Conservation (phyloP, 2,329 filamentous ascomycete genomes). For the Samsoniella hepiali region DNA sequence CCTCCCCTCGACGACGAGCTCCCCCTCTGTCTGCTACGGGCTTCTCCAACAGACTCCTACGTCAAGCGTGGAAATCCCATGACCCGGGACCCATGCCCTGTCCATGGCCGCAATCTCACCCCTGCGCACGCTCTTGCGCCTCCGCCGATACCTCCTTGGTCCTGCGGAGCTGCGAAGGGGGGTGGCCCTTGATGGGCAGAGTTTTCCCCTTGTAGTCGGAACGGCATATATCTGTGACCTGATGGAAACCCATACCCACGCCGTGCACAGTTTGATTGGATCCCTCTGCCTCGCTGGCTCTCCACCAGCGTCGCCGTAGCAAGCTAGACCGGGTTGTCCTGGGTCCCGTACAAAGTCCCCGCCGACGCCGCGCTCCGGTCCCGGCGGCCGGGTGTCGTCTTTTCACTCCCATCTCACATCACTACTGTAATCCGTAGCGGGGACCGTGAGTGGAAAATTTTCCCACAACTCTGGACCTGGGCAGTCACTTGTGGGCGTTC, state of each 20-base stretch:
- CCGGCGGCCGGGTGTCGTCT: conserved; percentile 12
- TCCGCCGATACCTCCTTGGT: not conserved
- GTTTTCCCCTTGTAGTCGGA: not conserved
- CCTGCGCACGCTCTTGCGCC: not conserved
- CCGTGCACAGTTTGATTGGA: conserved; percentile 1
- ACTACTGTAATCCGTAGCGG: not conserved
- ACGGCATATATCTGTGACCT: conserved; percentile 10
- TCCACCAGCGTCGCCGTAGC: conserved; percentile 1
- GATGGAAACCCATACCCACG: conserved; percentile 12
- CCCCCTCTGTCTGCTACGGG: not conserved
- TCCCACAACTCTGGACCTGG: not conserved
- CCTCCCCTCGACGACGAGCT: not conserved
- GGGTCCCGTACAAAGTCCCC: not conserved
- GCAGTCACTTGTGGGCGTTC: not conserved
- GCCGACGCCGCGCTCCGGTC: conserved; percentile 10
- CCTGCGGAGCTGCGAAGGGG: not conserved
- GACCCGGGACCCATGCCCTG: conserved; percentile 9
- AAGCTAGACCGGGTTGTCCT: conserved; percentile 3
- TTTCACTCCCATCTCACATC: not conserved
- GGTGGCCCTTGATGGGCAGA: conserved; percentile 14
- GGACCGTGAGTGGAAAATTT: not conserved
- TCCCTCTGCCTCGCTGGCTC: not conserved
- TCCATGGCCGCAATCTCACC: conserved; percentile 2
- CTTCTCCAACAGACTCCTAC: conserved; percentile 12
- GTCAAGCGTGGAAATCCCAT: conserved; percentile 14